A percentile compares a stretch with the other conserved stretches of the same genome.
These are phyloP conservation scores for Annulohypoxylon bovei DNA, from an alignment of 495 filamentous ascomycete genomes.

Conservation along the genomic window DNA sequence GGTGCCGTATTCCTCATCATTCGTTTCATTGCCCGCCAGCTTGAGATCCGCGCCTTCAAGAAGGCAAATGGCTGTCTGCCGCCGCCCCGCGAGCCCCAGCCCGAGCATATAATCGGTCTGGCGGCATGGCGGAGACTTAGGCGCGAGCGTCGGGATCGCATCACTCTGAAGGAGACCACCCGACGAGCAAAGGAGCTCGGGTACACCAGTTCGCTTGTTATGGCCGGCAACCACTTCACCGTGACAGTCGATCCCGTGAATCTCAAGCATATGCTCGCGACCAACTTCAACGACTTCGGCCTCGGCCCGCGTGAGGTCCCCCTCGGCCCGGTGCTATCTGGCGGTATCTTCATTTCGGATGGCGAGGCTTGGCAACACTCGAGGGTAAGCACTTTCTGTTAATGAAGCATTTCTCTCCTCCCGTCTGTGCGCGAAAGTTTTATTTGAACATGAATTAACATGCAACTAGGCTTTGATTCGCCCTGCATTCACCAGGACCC, in stretches of 20 bases:
- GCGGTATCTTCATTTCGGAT: constrained; percentile 7
- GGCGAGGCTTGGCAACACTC: constrained; percentile 6
- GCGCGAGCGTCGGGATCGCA: neutral
- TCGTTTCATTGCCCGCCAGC: neutral
- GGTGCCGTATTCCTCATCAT: neutral
- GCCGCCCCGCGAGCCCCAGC: neutral
- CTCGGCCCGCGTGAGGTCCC: neutral
- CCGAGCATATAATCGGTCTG: constrained; percentile 3
- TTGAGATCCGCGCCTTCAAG: constrained; percentile 6
- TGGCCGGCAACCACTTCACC: neutral
- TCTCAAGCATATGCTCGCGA: neutral
- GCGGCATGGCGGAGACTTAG: neutral
- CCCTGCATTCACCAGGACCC: neutral
- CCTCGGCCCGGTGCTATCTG: neutral
- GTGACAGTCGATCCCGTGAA: neutral
- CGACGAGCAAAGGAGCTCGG: constrained; percentile 4
- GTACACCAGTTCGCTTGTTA: constrained; percentile 5
- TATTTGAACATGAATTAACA: neutral
- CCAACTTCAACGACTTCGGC: constrained; percentile 2
- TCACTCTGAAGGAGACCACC: constrained; percentile 5
- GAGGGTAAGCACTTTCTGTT: neutral
- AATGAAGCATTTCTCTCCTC: neutral
- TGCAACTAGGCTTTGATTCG: neutral
- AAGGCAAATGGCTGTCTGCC: neutral
- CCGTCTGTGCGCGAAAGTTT: neutral